Evolutionary conservation across 2,329 filamentous ascomycete genomes (phyloP), one percentile per base, ranked within the genome.

Genomic region (Colletotrichum truncatum): DNA sequence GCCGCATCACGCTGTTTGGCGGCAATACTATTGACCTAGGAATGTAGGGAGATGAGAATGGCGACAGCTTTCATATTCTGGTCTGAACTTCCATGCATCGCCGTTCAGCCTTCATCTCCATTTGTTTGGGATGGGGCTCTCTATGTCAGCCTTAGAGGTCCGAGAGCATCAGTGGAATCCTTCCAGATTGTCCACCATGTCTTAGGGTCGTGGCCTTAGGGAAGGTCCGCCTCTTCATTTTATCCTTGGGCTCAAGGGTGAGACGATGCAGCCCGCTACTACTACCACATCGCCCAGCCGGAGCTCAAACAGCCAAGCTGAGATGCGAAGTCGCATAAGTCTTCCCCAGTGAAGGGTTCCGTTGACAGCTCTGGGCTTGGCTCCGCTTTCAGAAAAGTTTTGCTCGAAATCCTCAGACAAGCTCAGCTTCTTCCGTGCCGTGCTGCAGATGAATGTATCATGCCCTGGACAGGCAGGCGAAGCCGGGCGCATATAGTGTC

Each of bases 271-370:
- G 39, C 45, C 54, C 30, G 45, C 25, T 45, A 52, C 26, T 38
- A 28, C 46, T 64, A 46, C 45, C 54, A 59, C 55, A 59, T 59
- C 46, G 46, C 54, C 30, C 16, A 36, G 60, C 36, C n/a, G 51
- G 28, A 58, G 54, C 54, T 52, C 46, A 64, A 64, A 59, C 54
- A 21, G 60, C 60, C 60, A 59, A 64, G 60, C 60, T 39, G 45
- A 64, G 45, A 59, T 52, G 54, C 21, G 45, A n/a, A 59, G 54
- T 60, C 25, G 46, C 46, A 64, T 38, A 52, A 36, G 12, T 45
- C 46, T 30, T 18, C 46, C 26, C 38, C 21, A 36, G 12, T 36
- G 38, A 46, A 48, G 45, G 54, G 16, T 38, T 5, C 18, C 21
- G 11, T 21, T 58, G 45, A 64, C 54, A 64, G 54, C 25, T 52